Evolutionary conservation across 1,284 basidiomycete species (phyloP), one percentile per base, ranked within the genome.

Genomic region (Lignosus rhinocerotis): DNA sequence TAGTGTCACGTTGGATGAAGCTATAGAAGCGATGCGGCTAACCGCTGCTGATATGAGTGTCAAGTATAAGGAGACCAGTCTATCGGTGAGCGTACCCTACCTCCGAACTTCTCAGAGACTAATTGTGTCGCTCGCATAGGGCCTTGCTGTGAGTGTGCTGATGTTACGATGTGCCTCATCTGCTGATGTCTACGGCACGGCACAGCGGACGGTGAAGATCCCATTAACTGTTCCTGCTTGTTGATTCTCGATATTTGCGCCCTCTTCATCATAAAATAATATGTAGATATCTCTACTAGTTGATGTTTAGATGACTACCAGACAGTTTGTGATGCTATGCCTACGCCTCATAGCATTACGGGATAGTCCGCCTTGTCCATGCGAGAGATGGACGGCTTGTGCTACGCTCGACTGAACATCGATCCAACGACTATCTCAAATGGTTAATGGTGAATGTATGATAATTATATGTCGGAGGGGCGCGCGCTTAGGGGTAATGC

Each of bases 1-100:
- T 69, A 86, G 87, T 32, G 93, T 96, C 47, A 92, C 90, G 0
- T 79, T 98, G 25, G 96, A 98, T 70, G 94, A 98, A 72, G 96
- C 96, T 0, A 98, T 98, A 56, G 92, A 94, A 70, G 96, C 96
- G 2, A 97, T 97, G 92, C 81, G 94, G 38, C 75, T 96, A 41
- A 98, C 96, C 0, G 96, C 96, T 31, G 77, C 81, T 21, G 89
- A 92, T 70, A 93, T 94, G 91, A 92, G 89, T 63, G 83, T 90
- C 59, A 91, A 93, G 70, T 94, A 96, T 72, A 96, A 96, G 72
- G 94, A 96, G 76, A 96, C 94, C 2, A 93, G 90, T 73, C 82
- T 95, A 64, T 94, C 93, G 45, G 92, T 93, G 65, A 66, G 81
- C 38, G 32, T 39, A 19, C 56, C 42, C 38, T 46, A 44, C 12